Percentiles rank a stretch among this genome's conserved stretches.
Conservation (phyloP, 73 alveolate species). For the Durusdinium trenchii region DNA sequence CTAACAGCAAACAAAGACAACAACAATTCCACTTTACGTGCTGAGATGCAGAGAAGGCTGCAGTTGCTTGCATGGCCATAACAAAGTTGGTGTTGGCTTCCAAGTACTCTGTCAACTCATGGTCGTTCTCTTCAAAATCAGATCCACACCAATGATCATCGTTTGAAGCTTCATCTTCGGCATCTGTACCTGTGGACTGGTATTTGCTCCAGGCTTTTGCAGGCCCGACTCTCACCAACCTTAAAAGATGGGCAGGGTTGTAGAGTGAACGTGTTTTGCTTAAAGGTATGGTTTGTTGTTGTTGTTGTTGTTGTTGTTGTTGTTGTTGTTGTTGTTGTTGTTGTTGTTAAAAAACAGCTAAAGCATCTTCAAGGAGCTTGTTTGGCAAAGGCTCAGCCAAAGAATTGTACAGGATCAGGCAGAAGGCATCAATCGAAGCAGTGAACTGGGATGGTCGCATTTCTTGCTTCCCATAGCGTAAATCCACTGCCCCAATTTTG, state of each 20-base stretch:
- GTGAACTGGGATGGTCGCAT: background rate
- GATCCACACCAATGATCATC: background rate
- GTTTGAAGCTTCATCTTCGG: background rate
- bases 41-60: background rate
- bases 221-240: conserved; percentile 21
- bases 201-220: background rate
- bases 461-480: background rate
- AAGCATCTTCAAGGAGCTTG: background rate
- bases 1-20: background rate
- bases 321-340: no score
- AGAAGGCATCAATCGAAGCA: background rate
- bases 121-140: background rate
- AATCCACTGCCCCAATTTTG: background rate
- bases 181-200: background rate
- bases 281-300: no score
- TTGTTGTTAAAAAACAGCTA: background rate
- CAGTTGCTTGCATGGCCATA: background rate
- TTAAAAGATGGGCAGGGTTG: no score
- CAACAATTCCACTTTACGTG: no score
- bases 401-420: background rate
- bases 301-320: no score
- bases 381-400: conserved; percentile 2
- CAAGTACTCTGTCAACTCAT: background rate
- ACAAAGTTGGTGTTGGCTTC: background rate
- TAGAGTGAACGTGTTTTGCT: no score